phyloP scores from a whole-genome alignment of 1,284 basidiomycete genomes.

The Tylopilus orsonianus region DNA sequence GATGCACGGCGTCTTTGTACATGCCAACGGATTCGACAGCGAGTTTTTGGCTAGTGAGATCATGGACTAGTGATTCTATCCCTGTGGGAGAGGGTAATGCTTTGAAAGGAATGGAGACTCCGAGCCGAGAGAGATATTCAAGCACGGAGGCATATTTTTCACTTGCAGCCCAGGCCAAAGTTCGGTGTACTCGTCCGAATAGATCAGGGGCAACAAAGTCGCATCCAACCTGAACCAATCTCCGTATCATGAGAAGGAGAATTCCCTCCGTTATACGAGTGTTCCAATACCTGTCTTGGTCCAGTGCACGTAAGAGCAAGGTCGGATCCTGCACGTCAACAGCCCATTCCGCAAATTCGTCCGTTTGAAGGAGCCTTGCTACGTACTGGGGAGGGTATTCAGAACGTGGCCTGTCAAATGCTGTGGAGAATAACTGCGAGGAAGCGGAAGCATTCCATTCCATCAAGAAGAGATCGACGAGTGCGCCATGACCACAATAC shows the following conservation, averaged over 20 bases:
- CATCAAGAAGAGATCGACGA: conserved; percentile 2
- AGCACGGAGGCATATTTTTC: neutral
- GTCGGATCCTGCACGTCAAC: neutral
- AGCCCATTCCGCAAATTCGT: conserved; percentile 3
- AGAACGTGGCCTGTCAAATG: neutral
- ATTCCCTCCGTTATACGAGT: neutral
- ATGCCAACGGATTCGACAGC: neutral
- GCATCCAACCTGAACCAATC: neutral
- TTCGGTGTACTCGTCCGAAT: neutral
- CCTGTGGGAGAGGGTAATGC: neutral
- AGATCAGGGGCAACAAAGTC: too few relatives aligned
- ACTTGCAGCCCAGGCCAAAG: neutral
- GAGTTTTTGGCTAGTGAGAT: neutral
- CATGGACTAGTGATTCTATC: too few relatives aligned
- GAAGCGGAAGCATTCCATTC: neutral
- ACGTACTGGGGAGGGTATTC: neutral
- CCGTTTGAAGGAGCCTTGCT: neutral
- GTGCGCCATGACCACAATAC: neutral
- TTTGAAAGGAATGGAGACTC: neutral
- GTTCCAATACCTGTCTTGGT: neutral
- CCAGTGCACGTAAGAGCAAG: neutral
- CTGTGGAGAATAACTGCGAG: neutral
- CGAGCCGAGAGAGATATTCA: neutral
- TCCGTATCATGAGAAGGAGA: neutral
- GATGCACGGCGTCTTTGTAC: neutral